A percentile compares a stretch with the other conserved stretches of the same genome.
Conservation (phyloP, 2,329 filamentous ascomycete genomes). For the Colletotrichum sp. region DNA sequence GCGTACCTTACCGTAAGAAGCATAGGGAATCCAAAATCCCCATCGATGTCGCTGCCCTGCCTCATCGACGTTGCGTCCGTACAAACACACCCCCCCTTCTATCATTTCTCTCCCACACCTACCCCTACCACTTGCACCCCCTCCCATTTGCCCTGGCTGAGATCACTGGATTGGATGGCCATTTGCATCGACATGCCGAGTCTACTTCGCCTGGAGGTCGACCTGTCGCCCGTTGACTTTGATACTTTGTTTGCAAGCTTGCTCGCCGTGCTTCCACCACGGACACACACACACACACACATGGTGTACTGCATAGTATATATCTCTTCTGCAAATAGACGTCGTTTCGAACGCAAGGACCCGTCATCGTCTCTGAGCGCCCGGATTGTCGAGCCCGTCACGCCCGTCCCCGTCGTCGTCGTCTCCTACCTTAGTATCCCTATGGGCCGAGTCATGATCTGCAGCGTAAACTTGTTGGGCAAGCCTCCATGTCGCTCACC, state of each 20-base stretch:
- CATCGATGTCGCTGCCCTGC: background rate
- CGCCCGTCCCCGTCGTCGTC: background rate
- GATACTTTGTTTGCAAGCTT: background rate
- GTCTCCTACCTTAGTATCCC: background rate
- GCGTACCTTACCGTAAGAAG: background rate
- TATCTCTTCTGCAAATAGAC: background rate
- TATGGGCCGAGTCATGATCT: constrained; percentile 18
- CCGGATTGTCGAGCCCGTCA: background rate
- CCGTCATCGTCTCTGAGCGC: background rate
- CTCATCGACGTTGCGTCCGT: constrained; percentile 2
- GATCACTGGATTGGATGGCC: background rate
- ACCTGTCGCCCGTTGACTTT: background rate
- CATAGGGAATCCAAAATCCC: background rate
- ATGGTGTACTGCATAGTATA: background rate
- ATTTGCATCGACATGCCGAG: background rate
- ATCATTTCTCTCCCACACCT: background rate
- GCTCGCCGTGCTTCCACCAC: background rate
- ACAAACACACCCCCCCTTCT: background rate
- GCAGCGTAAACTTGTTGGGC: background rate
- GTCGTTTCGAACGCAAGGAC: background rate
- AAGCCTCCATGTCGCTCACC: background rate
- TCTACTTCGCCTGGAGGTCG: background rate
- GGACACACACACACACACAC: background rate
- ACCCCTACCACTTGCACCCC: background rate
- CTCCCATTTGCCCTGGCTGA: background rate